Conservation (phyloP, 768 basidiomycete species). For the Rhodotorula diobovata region DNA sequence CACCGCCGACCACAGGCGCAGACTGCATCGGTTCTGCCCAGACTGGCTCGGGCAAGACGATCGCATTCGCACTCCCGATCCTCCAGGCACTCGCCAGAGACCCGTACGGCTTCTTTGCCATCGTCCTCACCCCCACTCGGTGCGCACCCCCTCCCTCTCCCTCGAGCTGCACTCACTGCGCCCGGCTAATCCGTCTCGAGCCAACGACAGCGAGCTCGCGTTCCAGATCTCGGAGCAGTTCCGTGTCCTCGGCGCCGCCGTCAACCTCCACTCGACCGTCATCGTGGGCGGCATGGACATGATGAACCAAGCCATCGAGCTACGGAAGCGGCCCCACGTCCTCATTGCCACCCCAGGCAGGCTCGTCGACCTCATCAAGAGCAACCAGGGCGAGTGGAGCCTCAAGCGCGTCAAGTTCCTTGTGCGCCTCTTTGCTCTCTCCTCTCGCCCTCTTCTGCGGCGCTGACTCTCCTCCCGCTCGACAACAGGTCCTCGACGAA, state of each 20-base stretch:
- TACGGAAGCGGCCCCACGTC: constrained; percentile 79
- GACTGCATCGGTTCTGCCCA: constrained; percentile 98
- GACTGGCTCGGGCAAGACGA: constrained; percentile 95
- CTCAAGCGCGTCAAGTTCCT: constrained; percentile 77
- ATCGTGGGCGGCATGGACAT: constrained; percentile 98
- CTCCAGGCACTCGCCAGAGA: constrained; percentile 79
- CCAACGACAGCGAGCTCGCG: constrained; percentile 70
- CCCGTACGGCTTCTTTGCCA: constrained; percentile 89
- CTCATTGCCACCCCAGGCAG: constrained; percentile 94
- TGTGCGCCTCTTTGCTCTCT: constrained; percentile 54
- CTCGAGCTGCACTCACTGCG: neutral
- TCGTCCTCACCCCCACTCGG: constrained; percentile 93
- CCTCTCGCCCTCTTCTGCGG: neutral
- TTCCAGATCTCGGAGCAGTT: constrained; percentile 98
- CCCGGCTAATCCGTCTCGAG: neutral
- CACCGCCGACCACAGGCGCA: constrained; percentile 57
- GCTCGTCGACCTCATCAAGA: constrained; percentile 78
- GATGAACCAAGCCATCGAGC: constrained; percentile 84
- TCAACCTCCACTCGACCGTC: constrained; percentile 78
- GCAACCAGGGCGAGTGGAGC: constrained; percentile 70
- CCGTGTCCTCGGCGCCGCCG: constrained; percentile 72
- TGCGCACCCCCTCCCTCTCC: constrained; percentile 47
- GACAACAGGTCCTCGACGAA: constrained; percentile 87
- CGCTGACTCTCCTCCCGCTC: neutral
- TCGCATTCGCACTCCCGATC: constrained; percentile 94